A percentile compares a stretch with the other conserved stretches of the same genome.
These are phyloP conservation scores for Afroboletus lepidellus DNA, from an alignment of 1,284 basidiomycete genomes.

Conservation along the genomic window DNA sequence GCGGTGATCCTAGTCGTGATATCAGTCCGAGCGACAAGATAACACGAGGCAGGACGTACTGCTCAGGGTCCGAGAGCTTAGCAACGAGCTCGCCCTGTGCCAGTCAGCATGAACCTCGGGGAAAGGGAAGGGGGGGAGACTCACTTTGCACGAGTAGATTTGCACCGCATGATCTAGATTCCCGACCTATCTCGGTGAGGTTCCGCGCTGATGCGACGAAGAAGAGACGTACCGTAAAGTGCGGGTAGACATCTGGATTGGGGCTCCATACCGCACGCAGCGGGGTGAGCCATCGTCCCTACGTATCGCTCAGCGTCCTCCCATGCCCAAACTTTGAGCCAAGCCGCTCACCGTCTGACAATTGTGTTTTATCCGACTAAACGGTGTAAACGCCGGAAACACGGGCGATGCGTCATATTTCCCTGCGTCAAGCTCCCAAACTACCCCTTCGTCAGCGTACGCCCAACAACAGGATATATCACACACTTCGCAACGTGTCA, in stretches of 20 bases:
- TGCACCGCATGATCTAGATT: slow-evolving; percentile 76
- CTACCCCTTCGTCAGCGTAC: slow-evolving; percentile 38
- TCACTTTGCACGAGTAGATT: slow-evolving; percentile 67
- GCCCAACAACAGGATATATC: not conserved
- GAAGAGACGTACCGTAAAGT: slow-evolving; percentile 62
- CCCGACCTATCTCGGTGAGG: slow-evolving; percentile 49
- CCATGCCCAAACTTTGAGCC: not conserved
- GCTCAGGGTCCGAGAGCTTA: slow-evolving; percentile 53
- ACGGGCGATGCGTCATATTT: slow-evolving; percentile 43
- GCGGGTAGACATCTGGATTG: slow-evolving; percentile 74
- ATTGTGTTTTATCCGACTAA: slow-evolving; percentile 61
- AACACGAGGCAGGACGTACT: slow-evolving; percentile 40
- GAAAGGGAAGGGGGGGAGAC: slow-evolving; percentile 1
- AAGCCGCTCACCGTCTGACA: slow-evolving; percentile 65
- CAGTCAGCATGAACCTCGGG: not conserved
- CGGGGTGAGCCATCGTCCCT: slow-evolving; percentile 79
- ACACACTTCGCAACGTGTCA: slow-evolving; percentile 64
- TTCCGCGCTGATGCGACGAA: not conserved
- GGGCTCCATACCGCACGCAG: slow-evolving; percentile 72
- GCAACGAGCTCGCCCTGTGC: slow-evolving; percentile 64
- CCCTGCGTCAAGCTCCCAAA: slow-evolving; percentile 65
- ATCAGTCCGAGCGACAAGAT: not conserved
- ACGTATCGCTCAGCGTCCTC: not conserved
- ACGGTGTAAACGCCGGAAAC: slow-evolving; percentile 62
- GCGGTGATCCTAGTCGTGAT: slow-evolving; percentile 58